Percentiles rank a stretch among this genome's conserved stretches.
Conservation (phyloP, 169 alveolate species). For the Neospora caninum region DNA sequence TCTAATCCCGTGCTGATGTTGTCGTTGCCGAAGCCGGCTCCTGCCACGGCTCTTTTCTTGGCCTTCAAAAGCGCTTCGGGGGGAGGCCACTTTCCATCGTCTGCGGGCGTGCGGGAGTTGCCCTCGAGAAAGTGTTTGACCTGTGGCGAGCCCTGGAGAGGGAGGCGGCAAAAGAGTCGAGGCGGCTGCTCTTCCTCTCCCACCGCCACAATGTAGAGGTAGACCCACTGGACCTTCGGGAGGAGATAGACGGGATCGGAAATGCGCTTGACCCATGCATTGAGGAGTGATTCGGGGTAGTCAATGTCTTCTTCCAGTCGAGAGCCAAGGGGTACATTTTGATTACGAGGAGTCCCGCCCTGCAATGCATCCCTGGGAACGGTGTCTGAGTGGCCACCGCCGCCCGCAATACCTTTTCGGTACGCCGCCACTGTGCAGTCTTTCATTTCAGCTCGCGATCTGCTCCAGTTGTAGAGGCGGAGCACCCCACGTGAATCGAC, state of each 20-base stretch:
- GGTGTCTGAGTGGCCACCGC: neutral
- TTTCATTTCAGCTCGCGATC: constrained; percentile 40
- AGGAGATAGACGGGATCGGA: constrained; percentile 61
- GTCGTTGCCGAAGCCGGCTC: neutral
- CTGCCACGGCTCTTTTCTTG: neutral
- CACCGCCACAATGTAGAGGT: constrained; percentile 46
- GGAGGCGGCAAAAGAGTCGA: constrained; percentile 49
- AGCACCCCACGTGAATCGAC: constrained; percentile 56
- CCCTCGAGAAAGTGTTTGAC: constrained; percentile 21
- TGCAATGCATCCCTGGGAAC: neutral
- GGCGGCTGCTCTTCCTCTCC: constrained; percentile 60
- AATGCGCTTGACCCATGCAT: constrained; percentile 53
- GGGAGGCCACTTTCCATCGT: constrained; percentile 51
- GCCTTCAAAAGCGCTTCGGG: constrained; percentile 24
- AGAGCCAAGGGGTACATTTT: neutral
- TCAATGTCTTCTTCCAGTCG: neutral
- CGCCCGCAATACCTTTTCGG: constrained; percentile 20
- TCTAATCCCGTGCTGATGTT: neutral
- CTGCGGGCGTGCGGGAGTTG: constrained; percentile 2
- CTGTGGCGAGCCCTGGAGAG: constrained; percentile 27
- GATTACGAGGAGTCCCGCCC: too few relatives aligned
- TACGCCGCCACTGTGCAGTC: constrained; percentile 7
- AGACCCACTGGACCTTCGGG: constrained; percentile 58
- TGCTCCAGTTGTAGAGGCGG: constrained; percentile 59
- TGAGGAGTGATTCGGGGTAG: constrained; percentile 35